Evolutionary conservation across 2,329 filamentous ascomycete genomes (phyloP).

Genomic region (Colletotrichum coccodes): DNA sequence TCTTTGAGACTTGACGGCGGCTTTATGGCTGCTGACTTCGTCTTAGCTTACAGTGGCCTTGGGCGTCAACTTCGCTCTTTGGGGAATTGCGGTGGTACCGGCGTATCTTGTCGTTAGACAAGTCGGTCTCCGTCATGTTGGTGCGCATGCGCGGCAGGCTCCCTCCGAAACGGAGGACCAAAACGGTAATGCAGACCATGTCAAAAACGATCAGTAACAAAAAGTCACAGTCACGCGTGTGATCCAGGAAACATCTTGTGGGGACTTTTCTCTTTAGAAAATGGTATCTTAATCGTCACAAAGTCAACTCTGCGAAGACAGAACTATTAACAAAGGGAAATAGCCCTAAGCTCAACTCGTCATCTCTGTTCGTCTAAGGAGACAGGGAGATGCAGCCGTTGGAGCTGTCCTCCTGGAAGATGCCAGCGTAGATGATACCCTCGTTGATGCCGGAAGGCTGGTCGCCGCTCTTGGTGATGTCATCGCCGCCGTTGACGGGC

Average conservation of each 20-base stretch:
- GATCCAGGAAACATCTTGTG: background rate
- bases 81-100: background rate
- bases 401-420: slow-evolving; percentile 63
- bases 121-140: background rate
- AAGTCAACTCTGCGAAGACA: slow-evolving; percentile 10
- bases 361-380: background rate
- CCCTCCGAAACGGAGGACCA: background rate
- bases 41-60: background rate
- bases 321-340: background rate
- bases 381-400: slow-evolving; percentile 23
- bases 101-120: slow-evolving; percentile 3
- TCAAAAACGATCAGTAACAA: background rate
- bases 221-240: too few relatives aligned
- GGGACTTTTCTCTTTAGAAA: slow-evolving; percentile 7
- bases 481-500: slow-evolving; percentile 54
- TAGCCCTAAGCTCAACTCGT: background rate
- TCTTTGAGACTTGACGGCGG: background rate
- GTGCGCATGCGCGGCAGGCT: background rate
- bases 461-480: slow-evolving; percentile 58
- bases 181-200: too few relatives aligned
- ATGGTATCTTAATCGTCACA: background rate
- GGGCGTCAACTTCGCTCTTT: slow-evolving; percentile 7
- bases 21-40: background rate
- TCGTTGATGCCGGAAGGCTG: slow-evolving; percentile 61
- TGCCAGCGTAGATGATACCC: slow-evolving; percentile 61